Base-by-base conservation (phyloP, 805 yeast genomes). In the Metschnikowia peoriensis region DNA sequence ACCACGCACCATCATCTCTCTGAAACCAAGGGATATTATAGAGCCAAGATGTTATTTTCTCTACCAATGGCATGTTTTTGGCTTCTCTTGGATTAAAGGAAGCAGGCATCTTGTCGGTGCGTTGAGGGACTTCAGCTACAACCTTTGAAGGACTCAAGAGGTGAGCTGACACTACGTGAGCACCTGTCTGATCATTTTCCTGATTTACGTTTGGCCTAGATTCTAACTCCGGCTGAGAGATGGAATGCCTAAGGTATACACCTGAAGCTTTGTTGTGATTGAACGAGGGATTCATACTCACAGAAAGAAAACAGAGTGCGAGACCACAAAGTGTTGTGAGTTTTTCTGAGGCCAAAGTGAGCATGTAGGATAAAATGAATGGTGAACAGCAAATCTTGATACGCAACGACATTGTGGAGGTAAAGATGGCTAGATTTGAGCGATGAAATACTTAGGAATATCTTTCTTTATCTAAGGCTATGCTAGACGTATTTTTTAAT, bases 11-110 rank as follows among this genome's bases (percentile, higher is more conserved):
- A 39, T 56, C 61, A 16, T 66, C 55, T 0, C 69, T 62, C 47
- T 68, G 73, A 8, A 75, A 62, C 62, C 62, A 59, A 1, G 92
- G 92, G 4, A 88, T 77, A 29, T 75, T 72, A 4, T 70, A 69
- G 37, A 88, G 77, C 94, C 94, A 88, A 7, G 65, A 69, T 38
- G 73, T 73, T 0, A 88, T 88, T 60, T 87, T 88, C 60, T 88
- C 93, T 45, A 68, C 71, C 55, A 77, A 80, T 1, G 83, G 76
- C 91, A 88, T 86, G 64, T 82, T 84, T 8, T 78, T 69, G 2
- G 83, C 82, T 32, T 68, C 67, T 61, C 89, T 73, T 11, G 93
- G 93, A 53, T 85, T 78, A 62, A 87, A 86, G 12, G 62, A 61
- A 0, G 70, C 54, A 1, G 86, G 85, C 49, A 81, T 75, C 17